A percentile compares a stretch with the other conserved stretches of the same genome.
Conservation (phyloP, 1,284 basidiomycete species). For the Ganoderma boninense region DNA sequence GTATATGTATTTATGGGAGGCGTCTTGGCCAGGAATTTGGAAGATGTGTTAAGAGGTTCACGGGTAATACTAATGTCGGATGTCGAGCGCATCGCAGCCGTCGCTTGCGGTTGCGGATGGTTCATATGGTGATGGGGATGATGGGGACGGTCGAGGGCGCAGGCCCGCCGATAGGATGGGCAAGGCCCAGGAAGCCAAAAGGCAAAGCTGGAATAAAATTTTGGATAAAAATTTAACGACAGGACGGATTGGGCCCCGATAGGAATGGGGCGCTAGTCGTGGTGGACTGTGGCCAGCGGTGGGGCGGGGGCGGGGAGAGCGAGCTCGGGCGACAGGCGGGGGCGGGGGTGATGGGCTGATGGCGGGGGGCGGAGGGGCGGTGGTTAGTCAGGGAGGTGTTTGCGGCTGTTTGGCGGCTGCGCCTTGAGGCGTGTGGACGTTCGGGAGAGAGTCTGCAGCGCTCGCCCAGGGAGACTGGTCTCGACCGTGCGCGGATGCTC, state of each 20-base stretch:
- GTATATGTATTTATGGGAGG: background rate
- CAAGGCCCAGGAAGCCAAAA: slow-evolving; percentile 8
- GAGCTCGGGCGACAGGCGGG: background rate
- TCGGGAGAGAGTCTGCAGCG: too few species aligned
- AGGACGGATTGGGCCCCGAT: background rate
- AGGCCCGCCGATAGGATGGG: slow-evolving; percentile 3
- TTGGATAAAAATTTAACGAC: background rate
- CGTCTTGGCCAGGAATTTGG: background rate
- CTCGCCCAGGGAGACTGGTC: background rate
- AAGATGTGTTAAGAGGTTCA: background rate
- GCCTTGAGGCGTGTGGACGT: slow-evolving; percentile 11
- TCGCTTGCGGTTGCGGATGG: slow-evolving; percentile 1
- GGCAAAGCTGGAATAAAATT: slow-evolving; percentile 9
- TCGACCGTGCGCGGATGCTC: slow-evolving; percentile 14
- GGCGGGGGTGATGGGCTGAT: background rate
- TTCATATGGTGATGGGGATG: background rate
- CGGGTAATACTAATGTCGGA: background rate
- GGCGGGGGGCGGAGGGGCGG: slow-evolving; percentile 2
- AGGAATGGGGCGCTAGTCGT: too few species aligned
- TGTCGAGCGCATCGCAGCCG: background rate
- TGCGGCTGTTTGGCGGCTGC: slow-evolving; percentile 15
- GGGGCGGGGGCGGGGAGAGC: background rate
- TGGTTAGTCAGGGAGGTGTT: slow-evolving; percentile 25
- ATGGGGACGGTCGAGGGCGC: slow-evolving; percentile 4
- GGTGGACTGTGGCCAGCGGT: background rate